Evolutionary conservation across 352 stramenopile species (phyloP), one percentile per base, ranked within the genome.

Genomic region (Phytophthora tubulina): DNA sequence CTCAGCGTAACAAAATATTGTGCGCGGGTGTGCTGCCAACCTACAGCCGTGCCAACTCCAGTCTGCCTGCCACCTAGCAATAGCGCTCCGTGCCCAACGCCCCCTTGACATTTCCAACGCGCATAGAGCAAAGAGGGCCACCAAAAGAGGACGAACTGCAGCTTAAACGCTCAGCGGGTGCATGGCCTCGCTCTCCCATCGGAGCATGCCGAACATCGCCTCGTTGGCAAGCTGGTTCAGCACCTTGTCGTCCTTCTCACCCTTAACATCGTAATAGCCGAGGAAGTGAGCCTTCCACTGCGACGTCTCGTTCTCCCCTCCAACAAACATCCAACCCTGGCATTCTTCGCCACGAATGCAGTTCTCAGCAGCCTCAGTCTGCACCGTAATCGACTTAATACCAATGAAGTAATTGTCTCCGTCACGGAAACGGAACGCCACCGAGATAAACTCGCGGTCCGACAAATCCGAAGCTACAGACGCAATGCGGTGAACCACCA

Each of bases 121-220:
- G 3, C 14, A 33, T 38, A 11, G 21, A 27, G 21, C 21, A 27
- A 27, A 27, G 21, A 27, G 39, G 35, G 36, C 35, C 42, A 50
- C 9, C 42, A 55, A 21, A 63, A 58, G 36, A 51, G 35, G 35
- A 46, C n/a, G 14, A 62, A 46, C 79, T 88, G 78, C 63, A 89
- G 41, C 30, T 9, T 90, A 93, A 33, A 93, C 84, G 60, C 84
- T 94, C 3, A 94, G 75, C 32, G 87, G 87, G 55, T 93, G 84
- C 85, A 93, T 92, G 6, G 88, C 86, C 63, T 95, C 86, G 54
- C 88, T 95, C 71, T 95, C 88, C 88, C 86, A 95, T 73, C 88
- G 81, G 54, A 95, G 74, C 82, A 94, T 92, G 32, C 85, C 85
- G 63, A 95, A 95, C 86, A 94, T 95, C 63, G 86, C 83, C 66